Conservation (phyloP, 371 early-diverging fungal species). For the Phascolomyces articulosus region DNA sequence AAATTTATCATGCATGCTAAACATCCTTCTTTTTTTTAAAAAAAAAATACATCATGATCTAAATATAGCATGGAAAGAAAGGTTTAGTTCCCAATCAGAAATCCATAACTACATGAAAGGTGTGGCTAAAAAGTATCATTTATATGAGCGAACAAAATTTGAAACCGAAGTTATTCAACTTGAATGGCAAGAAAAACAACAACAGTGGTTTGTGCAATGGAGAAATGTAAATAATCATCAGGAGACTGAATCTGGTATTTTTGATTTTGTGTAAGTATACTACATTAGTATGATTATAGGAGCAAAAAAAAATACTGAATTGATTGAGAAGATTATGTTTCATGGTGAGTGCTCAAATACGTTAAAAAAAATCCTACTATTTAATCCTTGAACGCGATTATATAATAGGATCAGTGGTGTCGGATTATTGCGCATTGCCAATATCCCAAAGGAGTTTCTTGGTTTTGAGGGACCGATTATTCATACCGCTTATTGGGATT, state of each 20-base stretch:
- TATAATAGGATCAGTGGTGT: conserved; percentile 10
- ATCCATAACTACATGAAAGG: conserved; percentile 52
- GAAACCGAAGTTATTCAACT: conserved; percentile 34
- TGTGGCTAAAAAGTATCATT: conserved; percentile 47
- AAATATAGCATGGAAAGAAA: conserved; percentile 57
- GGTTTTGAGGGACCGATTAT: conserved; percentile 45
- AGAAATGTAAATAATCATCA: not conserved
- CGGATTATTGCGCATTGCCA: conserved; percentile 45
- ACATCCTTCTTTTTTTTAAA: too few species aligned
- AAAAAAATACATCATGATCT: too few species aligned
- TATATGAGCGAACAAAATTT: conserved; percentile 51
- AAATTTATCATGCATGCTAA: too few species aligned
- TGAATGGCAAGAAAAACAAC: too few species aligned
- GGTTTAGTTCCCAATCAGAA: conserved; percentile 43
- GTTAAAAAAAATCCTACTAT: too few species aligned
- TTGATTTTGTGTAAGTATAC: conserved; percentile 33
- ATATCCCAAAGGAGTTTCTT: conserved; percentile 49
- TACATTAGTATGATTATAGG: not conserved
- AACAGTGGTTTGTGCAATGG: conserved; percentile 10
- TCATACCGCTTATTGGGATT: conserved; percentile 55
- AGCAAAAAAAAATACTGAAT: too few species aligned
- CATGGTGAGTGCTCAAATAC: too few species aligned
- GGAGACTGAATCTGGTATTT: conserved; percentile 15
- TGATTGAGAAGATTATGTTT: too few species aligned
- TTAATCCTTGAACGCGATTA: too few species aligned